Base-by-base conservation (phyloP, 2,329 filamentous ascomycete genomes). In the Pseudogymnoascus sp. region DNA sequence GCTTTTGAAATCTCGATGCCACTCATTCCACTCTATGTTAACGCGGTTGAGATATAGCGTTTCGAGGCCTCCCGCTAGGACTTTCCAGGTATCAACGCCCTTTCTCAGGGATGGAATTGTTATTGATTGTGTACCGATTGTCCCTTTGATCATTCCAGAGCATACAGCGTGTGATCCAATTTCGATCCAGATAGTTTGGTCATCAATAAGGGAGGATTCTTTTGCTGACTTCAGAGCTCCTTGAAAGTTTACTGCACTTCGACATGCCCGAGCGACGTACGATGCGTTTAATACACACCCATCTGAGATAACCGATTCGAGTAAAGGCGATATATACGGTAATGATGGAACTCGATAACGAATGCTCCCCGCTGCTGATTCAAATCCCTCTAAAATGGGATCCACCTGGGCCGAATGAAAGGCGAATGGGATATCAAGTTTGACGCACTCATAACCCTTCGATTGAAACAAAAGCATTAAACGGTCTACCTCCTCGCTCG, bases 131-230 rank as follows among this genome's bases (percentile, higher is more conserved):
- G 76, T 73, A 23, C 49, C 49, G 4, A 55, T 33, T 1, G 49
- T 81, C 81, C 49, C 49, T 35, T 55, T 55, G n/a, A 55, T 21
- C 49, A 55, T 55, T 5, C 61, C 88, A 33, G 49, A 55, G 25
- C 49, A 80, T 5, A 82, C 83, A 0, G 87, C 86, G 69, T 89
- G 85, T 35, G 88, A 86, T n/a, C 88, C 88, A 65, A 90, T 76
- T 72, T 91, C 88, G 61, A 91, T 76, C 83, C 84, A 90, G 33
- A 85, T 80, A 2, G 86, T 88, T 74, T 87, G 84, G 66, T 85
- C 83, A 64, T 87, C 81, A 58, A 89, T 83, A n/a, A 80, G 74
- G 65, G 81, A 81, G n/a, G 80, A 77, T 60, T 81, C 77, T 69
- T 85, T 80, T 7, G 83, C 86, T 23, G 78, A 78, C 14, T 82